Evolutionary conservation across 352 stramenopile genomes (phyloP).

Genomic region (Aphanomyces cochlioides): DNA sequence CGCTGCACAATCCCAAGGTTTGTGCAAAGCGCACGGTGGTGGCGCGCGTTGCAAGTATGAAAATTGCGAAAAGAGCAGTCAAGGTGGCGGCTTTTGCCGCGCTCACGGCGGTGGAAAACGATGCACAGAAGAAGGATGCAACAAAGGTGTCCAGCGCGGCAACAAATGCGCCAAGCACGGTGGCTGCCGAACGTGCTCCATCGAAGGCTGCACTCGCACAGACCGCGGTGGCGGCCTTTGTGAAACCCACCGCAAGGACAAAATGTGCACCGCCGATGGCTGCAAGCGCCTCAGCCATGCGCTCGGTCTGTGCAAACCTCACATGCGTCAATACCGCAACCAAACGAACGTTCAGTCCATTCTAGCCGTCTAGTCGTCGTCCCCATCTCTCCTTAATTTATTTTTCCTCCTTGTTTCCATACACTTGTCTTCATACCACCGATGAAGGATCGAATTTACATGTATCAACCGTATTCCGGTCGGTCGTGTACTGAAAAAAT

Average conservation of each 20-base stretch:
- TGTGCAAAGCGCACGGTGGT: constrained; percentile 83
- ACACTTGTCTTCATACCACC: too few species aligned
- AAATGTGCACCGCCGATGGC: constrained; percentile 73
- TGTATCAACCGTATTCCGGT: too few species aligned
- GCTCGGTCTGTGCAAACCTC: constrained; percentile 83
- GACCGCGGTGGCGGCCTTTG: constrained; percentile 80
- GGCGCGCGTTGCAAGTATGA: constrained; percentile 80
- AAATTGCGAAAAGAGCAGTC: constrained; percentile 78
- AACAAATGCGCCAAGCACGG: constrained; percentile 84
- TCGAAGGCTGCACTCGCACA: constrained; percentile 74
- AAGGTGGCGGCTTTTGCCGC: constrained; percentile 72
- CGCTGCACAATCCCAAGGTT: constrained; percentile 74
- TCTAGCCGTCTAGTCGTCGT: neutral
- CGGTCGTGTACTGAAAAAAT: too few species aligned
- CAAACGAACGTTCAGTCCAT: neutral
- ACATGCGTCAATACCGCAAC: constrained; percentile 56
- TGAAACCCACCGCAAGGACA: constrained; percentile 74
- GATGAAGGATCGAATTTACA: too few species aligned
- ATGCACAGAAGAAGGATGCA: constrained; percentile 63
- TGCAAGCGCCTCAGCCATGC: constrained; percentile 86
- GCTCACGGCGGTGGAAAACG: constrained; percentile 74
- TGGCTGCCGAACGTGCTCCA: constrained; percentile 82
- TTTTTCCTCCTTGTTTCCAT: neutral
- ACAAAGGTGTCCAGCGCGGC: constrained; percentile 74
- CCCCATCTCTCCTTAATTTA: constrained; percentile 6